phyloP scores from a whole-genome alignment of 1,139 yeast species.

The Debaryomyces udenii region DNA sequence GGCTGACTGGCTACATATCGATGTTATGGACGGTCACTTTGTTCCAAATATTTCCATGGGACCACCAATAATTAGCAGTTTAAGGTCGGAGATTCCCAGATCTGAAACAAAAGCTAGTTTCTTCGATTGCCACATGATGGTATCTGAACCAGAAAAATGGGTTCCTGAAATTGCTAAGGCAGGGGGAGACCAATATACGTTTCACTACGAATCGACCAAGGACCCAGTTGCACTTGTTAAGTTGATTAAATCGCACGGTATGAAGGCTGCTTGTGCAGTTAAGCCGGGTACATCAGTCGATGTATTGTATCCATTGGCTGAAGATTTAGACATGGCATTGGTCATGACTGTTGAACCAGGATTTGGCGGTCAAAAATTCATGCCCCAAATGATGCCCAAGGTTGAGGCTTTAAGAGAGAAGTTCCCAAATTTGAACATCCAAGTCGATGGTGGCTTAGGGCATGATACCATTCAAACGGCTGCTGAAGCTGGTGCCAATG shows the following conservation, averaged over 20 bases:
- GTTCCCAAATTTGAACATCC: constrained; percentile 81
- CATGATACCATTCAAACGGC: constrained; percentile 81
- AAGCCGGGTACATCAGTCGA: constrained; percentile 94
- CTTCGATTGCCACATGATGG: constrained; percentile 99
- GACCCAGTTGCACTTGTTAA: constrained; percentile 77
- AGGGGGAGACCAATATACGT: constrained; percentile 96
- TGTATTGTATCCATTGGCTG: constrained; percentile 74
- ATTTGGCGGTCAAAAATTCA: constrained; percentile 96
- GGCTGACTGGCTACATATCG: constrained; percentile 97
- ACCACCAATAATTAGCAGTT: constrained; percentile 80
- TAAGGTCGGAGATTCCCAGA: constrained; percentile 75
- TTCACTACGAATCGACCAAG: constrained; percentile 92
- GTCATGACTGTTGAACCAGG: constrained; percentile 99
- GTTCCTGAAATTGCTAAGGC: constrained; percentile 89
- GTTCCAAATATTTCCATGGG: constrained; percentile 97
- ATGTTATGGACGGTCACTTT: constrained; percentile 98
- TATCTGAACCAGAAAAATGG: constrained; percentile 92
- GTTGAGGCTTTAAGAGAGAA: constrained; percentile 73
- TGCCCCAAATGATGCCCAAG: constrained; percentile 95
- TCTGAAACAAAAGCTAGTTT: constrained; percentile 55
- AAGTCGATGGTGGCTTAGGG: constrained; percentile 97
- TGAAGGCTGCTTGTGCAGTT: constrained; percentile 92
- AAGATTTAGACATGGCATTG: constrained; percentile 85
- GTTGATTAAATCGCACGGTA: constrained; percentile 75
- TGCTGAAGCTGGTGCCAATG: constrained; percentile 95